phyloP scores from a whole-genome alignment of 208 protist genomes.

The Chromosphaera perkinsii region DNA sequence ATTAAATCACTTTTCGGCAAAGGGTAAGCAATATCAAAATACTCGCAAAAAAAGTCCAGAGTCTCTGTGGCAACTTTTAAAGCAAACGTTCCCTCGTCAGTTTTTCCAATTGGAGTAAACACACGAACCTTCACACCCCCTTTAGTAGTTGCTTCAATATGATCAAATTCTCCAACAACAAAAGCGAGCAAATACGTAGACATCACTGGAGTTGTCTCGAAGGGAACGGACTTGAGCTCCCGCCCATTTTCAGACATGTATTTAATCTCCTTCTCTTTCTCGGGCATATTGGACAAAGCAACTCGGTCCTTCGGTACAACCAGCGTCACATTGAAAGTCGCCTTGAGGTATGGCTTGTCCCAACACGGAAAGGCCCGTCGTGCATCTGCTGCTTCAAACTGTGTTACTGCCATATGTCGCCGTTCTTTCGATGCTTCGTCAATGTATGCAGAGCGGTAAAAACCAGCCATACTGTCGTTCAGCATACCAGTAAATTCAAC shows the following conservation, averaged over 20 bases:
- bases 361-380: constrained; percentile 83
- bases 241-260: too few relatives aligned
- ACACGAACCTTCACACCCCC: constrained; percentile 47
- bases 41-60: constrained; percentile 56
- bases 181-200: constrained; percentile 81
- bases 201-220: constrained; percentile 66
- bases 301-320: constrained; percentile 57
- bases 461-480: constrained; percentile 68
- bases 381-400: constrained; percentile 84
- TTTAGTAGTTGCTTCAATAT: constrained; percentile 54
- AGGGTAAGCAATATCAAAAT: constrained; percentile 73
- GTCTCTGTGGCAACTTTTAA: constrained; percentile 75
- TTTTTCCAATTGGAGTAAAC: constrained; percentile 54
- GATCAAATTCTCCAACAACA: constrained; percentile 78
- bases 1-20: constrained; percentile 72
- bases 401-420: constrained; percentile 45
- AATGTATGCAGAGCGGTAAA: constrained; percentile 86
- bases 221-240: constrained; percentile 39
- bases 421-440: too few relatives aligned
- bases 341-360: constrained; percentile 85
- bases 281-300: constrained; percentile 78
- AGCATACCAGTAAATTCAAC: constrained; percentile 76
- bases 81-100: constrained; percentile 64
- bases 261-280: constrained; percentile 12
- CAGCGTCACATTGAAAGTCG: constrained; percentile 81